A percentile compares a stretch with the other conserved stretches of the same genome.
Evolutionary conservation across 2,329 filamentous ascomycete species (phyloP).

Genomic region (Diaporthe capsici): DNA sequence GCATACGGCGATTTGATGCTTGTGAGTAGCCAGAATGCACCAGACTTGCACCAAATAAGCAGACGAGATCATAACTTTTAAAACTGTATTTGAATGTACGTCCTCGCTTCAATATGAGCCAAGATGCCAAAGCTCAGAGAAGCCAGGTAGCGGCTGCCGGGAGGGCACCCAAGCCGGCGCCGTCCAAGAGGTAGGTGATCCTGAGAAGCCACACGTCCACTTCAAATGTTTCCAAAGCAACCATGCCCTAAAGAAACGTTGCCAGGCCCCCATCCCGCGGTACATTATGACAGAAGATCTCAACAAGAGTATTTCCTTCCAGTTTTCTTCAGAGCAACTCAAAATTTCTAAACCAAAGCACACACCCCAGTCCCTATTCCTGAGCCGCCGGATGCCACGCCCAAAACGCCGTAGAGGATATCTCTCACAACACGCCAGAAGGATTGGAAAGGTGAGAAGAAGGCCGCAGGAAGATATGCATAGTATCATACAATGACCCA

Average conservation of each 20-base stretch:
- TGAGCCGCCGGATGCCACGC: conserved; percentile 38
- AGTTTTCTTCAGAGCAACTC: conserved; percentile 17
- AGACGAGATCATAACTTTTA: background rate
- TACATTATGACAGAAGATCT: conserved; percentile 23
- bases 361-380: conserved; percentile 23
- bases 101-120: background rate
- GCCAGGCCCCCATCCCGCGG: background rate
- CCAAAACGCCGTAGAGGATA: conserved; percentile 43
- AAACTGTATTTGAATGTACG: conserved; percentile 25
- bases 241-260: background rate
- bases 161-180: background rate
- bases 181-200: background rate
- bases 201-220: background rate
- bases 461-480: conserved; percentile 39
- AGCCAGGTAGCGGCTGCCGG: background rate
- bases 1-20: too few species aligned
- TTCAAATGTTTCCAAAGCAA: background rate
- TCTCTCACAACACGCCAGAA: conserved; percentile 41
- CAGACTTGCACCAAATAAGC: background rate
- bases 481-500: conserved; percentile 39
- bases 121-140: background rate
- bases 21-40: too few species aligned
- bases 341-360: conserved; percentile 30
- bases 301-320: conserved; percentile 12
- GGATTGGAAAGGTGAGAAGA: conserved; percentile 38